Base-by-base conservation (phyloP, 352 stramenopile species). In the Globisporangium cederbergense region DNA sequence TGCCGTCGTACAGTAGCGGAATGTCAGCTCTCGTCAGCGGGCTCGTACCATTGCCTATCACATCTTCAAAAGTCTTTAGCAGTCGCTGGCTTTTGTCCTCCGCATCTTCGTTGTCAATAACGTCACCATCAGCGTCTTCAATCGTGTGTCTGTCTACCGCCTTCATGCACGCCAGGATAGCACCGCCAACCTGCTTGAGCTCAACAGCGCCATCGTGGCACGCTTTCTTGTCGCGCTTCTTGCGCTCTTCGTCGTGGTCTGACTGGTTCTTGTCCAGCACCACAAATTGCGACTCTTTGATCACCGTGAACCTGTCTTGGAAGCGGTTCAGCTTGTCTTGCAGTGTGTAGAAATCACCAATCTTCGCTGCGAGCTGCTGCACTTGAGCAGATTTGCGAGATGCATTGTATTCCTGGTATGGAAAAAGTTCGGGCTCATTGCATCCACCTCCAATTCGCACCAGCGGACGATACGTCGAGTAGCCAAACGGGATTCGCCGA, bases 371-470 rank as follows among this genome's bases (percentile, higher is more conserved):
- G 4, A 78, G 58, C 10, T 8, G n/a, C 3, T 53, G 52, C 4
- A 84, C 69, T n/a, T 54, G 49, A 1, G 60, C 52, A 6, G 69
- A 54, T 18, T 54, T 28, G 3, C 56, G 61, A 14, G 52, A 52
- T 22, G 56, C 66, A 36, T 69, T 83, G 4, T 60, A 68, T 50
- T 86, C 77, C 25, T 74, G 71, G 40, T 69, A 92, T 3, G 63
- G 75, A 36, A 70, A 67, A 16, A 94, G 60, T 16, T 77, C 73
- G 10, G 75, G 76, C 25, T 95, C 82, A 38, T 49, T 89, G 64
- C 82, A 90, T 1, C 84, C 78, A 32, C 82, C 83, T 22, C 83
- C 86, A 18, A 95, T 81, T 3, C 83, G 81, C 18, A 92, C 73
- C 1, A 92, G 65, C 38, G 57, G 70, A 54, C 83, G 81, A 8